These are phyloP conservation scores for Pyrenochaeta sp. DNA, from an alignment of 2,329 filamentous ascomycete genomes.

Conservation along the genomic window DNA sequence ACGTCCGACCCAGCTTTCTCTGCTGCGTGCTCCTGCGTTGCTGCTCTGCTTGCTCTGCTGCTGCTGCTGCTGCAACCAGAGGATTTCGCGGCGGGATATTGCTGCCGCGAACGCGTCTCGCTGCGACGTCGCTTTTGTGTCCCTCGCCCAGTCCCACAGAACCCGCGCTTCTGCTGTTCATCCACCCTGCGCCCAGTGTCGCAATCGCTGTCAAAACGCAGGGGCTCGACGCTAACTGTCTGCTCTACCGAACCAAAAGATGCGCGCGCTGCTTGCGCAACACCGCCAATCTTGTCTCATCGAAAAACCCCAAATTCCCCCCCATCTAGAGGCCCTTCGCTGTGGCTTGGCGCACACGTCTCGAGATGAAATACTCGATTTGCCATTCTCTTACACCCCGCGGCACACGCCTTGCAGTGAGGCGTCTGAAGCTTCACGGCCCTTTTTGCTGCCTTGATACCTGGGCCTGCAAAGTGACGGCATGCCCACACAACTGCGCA, in stretches of 20 bases:
- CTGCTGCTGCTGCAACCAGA: slow-evolving; percentile 11
- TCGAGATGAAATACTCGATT: neutral
- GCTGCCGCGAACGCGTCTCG: neutral
- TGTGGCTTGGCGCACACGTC: slow-evolving; percentile 1
- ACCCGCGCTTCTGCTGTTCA: too few relatives aligned
- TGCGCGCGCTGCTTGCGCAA: slow-evolving; percentile 2
- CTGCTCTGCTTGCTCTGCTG: too few relatives aligned
- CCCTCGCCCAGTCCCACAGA: neutral
- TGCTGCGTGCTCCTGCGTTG: too few relatives aligned
- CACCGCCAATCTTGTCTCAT: too few relatives aligned
- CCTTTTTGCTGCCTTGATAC: neutral
- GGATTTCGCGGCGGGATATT: neutral
- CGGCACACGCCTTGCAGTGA: too few relatives aligned
- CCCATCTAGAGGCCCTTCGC: neutral
- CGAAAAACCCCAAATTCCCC: too few relatives aligned
- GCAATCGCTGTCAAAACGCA: neutral
- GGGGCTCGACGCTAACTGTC: neutral
- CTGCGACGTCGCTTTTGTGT: neutral
- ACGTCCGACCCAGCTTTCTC: slow-evolving; percentile 14
- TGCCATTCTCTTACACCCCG: too few relatives aligned
- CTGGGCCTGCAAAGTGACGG: neutral
- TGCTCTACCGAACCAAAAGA: slow-evolving; percentile 1
- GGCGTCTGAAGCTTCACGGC: too few relatives aligned
- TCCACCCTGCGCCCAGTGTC: too few relatives aligned
- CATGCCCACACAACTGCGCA: too few relatives aligned